phyloP scores from a whole-genome alignment of 495 filamentous ascomycete genomes.

The Darksidea phi region DNA sequence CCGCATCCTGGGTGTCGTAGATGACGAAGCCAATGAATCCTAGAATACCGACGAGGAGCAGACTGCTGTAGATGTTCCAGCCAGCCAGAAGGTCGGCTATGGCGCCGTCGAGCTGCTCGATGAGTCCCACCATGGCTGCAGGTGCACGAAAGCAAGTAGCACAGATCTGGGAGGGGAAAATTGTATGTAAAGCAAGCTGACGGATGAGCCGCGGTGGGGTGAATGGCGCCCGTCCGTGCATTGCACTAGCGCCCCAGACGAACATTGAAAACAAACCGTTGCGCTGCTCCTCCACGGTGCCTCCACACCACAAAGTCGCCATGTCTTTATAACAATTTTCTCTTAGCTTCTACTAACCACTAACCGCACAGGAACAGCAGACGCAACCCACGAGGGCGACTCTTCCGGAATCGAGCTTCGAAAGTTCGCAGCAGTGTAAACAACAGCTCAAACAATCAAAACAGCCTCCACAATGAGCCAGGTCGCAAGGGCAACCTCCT shows the following conservation, averaged over 20 bases:
- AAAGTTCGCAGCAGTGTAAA: not conserved
- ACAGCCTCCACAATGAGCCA: not conserved
- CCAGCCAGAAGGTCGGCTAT: slow-evolving; percentile 66
- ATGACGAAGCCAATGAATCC: slow-evolving; percentile 64
- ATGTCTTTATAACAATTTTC: not conserved
- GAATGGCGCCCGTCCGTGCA: no score
- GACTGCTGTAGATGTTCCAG: slow-evolving; percentile 75
- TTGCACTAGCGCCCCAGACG: no score
- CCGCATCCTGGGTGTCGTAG: slow-evolving; percentile 66
- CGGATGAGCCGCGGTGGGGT: not conserved
- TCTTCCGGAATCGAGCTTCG: no score
- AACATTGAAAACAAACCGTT: slow-evolving; percentile 7
- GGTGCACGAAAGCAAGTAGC: not conserved
- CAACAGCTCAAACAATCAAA: slow-evolving; percentile 1
- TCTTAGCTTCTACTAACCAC: slow-evolving; percentile 1
- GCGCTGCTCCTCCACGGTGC: not conserved
- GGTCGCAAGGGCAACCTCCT: not conserved
- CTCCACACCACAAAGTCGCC: not conserved
- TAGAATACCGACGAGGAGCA: slow-evolving; percentile 58
- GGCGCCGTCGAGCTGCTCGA: slow-evolving; percentile 62
- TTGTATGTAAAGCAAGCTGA: not conserved
- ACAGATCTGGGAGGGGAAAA: not conserved
- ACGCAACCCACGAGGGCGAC: not conserved
- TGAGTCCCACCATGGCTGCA: slow-evolving; percentile 29
- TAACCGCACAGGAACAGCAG: slow-evolving; percentile 12